A percentile compares a stretch with the other conserved stretches of the same genome.
Conservation (phyloP, 148 eudicot species). For the Amaranthus hypochondriacus region DNA sequence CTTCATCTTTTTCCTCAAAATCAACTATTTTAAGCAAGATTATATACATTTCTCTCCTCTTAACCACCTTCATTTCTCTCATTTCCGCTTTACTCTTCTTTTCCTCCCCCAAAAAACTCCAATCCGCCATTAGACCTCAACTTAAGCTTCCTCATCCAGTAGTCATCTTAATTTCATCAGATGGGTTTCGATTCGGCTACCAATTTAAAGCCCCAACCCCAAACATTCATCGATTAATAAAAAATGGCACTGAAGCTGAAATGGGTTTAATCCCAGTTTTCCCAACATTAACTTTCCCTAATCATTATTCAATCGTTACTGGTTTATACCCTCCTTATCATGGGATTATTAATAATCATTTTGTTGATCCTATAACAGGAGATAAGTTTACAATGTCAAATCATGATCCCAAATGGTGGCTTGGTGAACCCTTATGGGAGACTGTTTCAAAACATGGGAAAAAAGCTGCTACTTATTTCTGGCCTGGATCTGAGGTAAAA, state of each 20-base stretch:
- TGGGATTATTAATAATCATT: slow-evolving; percentile 67
- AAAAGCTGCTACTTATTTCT: slow-evolving; percentile 69
- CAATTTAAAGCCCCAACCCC: slow-evolving; percentile 69
- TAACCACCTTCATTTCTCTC: slow-evolving; percentile 30
- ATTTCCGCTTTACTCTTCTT: slow-evolving; percentile 31
- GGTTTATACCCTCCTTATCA: slow-evolving; percentile 78
- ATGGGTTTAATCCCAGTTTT: slow-evolving; percentile 70
- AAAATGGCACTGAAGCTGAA: slow-evolving; percentile 73
- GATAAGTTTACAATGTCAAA: slow-evolving; percentile 57
- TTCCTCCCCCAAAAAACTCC: slow-evolving; percentile 24
- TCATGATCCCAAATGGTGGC: slow-evolving; percentile 89
- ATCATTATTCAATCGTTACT: slow-evolving; percentile 80
- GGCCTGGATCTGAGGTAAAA: slow-evolving; percentile 88
- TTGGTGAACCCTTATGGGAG: slow-evolving; percentile 85
- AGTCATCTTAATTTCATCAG: slow-evolving; percentile 65
- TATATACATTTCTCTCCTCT: slow-evolving; percentile 33
- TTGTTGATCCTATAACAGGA: slow-evolving; percentile 42
- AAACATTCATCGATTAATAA: slow-evolving; percentile 55
- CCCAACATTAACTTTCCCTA: slow-evolving; percentile 89
- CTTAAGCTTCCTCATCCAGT: slow-evolving; percentile 51
- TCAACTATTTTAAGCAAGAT: slow-evolving; percentile 14
- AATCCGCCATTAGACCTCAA: slow-evolving; percentile 33
- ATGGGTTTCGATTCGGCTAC: slow-evolving; percentile 90
- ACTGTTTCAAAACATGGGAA: slow-evolving; percentile 55
- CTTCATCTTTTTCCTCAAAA: slow-evolving; percentile 15